phyloP scores from a whole-genome alignment of 129 eudicot genomes.

The Centaurea solstitialis region DNA sequence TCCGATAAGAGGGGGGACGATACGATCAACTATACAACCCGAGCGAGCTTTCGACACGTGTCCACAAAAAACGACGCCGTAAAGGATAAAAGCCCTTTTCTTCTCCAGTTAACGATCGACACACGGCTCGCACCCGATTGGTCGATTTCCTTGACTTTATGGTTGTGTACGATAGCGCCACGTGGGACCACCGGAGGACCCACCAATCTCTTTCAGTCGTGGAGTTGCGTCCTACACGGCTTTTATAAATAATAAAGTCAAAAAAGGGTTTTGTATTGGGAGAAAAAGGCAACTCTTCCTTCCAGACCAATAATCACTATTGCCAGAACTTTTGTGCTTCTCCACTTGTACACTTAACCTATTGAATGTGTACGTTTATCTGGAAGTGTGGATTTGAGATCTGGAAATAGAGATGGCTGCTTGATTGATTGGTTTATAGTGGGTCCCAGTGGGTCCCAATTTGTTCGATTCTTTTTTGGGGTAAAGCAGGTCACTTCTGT shows the following conservation, averaged over 20 bases:
- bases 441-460: constrained; percentile 31
- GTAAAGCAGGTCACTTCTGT: constrained; percentile 23
- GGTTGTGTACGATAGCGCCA: constrained; percentile 25
- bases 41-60: constrained; percentile 33
- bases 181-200: constrained; percentile 30
- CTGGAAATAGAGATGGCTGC: constrained; percentile 11
- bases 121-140: constrained; percentile 63
- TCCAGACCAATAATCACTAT: background rate
- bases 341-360: background rate
- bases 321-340: background rate
- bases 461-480: constrained; percentile 48
- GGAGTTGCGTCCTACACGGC: constrained; percentile 65
- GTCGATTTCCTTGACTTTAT: constrained; percentile 53
- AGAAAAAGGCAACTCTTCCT: background rate
- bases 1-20: background rate
- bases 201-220: constrained; percentile 40
- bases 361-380: accelerated
- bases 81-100: constrained; percentile 1
- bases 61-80: constrained; percentile 36
- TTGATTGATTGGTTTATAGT: constrained; percentile 24
- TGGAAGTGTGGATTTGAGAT: background rate
- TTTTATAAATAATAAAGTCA: constrained; percentile 46
- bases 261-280: constrained; percentile 36
- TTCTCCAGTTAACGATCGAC: constrained; percentile 41
- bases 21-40: background rate